Percentiles rank a stretch among this genome's conserved stretches.
Evolutionary conservation across 2,329 filamentous ascomycete species (phyloP).

Genomic region (Cyphellophora europaea): DNA sequence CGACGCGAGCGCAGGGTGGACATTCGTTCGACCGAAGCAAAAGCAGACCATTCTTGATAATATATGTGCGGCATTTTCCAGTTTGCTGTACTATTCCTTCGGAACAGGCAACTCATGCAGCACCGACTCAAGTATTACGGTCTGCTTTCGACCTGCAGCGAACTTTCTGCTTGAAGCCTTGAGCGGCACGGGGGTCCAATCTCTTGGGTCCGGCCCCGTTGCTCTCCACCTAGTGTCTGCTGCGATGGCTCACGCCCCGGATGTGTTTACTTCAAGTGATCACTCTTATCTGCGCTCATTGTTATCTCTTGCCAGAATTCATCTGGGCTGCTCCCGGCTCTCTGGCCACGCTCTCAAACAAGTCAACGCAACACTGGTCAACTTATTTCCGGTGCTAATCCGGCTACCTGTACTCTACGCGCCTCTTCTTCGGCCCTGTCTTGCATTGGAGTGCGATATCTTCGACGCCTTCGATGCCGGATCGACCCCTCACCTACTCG

Average conservation of each 20-base stretch:
- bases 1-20: slow-evolving; percentile 80
- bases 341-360: background rate
- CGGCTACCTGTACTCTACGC: background rate
- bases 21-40: slow-evolving; percentile 60
- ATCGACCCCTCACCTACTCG: slow-evolving; percentile 49
- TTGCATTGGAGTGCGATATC: background rate
- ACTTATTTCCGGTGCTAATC: background rate
- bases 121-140: slow-evolving; percentile 43
- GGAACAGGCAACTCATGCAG: slow-evolving; percentile 57
- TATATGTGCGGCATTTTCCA: slow-evolving; percentile 62
- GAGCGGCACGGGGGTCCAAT: slow-evolving; percentile 58
- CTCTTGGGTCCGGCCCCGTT: slow-evolving; percentile 68
- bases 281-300: background rate
- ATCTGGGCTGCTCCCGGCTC: background rate
- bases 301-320: background rate
- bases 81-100: slow-evolving; percentile 62
- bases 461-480: background rate
- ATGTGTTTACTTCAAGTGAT: background rate
- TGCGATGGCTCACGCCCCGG: slow-evolving; percentile 14
- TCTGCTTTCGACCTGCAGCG: slow-evolving; percentile 62
- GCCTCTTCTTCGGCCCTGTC: background rate
- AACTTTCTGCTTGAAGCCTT: slow-evolving; percentile 69
- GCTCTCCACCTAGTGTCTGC: slow-evolving; percentile 58
- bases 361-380: background rate
- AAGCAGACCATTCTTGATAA: slow-evolving; percentile 58